Evolutionary conservation across 208 protist genomes (phyloP), one percentile per base, ranked within the genome.

Genomic region (Leishmania amazonensis): DNA sequence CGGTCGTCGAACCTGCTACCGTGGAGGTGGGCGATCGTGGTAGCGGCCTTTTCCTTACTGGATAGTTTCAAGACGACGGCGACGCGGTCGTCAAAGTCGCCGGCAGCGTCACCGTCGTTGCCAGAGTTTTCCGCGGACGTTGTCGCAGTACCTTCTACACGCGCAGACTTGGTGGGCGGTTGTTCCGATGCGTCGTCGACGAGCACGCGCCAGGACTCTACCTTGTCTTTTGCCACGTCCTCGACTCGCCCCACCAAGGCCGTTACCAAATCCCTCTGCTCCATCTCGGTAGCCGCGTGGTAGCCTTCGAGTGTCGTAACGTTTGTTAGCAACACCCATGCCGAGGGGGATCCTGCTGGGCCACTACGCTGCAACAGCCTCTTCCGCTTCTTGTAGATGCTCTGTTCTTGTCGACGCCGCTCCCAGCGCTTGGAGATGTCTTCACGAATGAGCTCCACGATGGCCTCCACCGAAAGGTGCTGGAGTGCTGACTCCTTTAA

Each of bases 361-460:
- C 84, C 83, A 19, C 54, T 75, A 42, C 40, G 47, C 19, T 86
- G 78, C 19, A 95, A 75, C 11, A 95, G 83, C 0, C 93, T 84
- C 78, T 94, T 93, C n/a, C 83, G 79, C 76, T 91, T 93, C 83
- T 96, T 95, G 79, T 95, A 85, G 1, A 91, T 53, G 24, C 75
- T 73, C 78, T 94, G 88, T 75, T 95, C 91, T 45, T 75, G 51
- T 35, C 85, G 81, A 9, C 89, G 87, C 35, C 80, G 74, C 58
- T 94, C 77, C 90, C 91, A 95, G 7, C 93, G 87, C 70, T 86
- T 84, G 9, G 88, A 87, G 73, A 96, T 94, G 80, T 95, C 91
- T 13, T 87, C 67, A 19, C 86, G 83, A 60, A 96, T 96, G 38
- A 81, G 80, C 31, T 83, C 68, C 2, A 96, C 81, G 62, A 96